Base-by-base conservation (phyloP, 2,329 filamentous ascomycete species). In the Penicillium sp. region DNA sequence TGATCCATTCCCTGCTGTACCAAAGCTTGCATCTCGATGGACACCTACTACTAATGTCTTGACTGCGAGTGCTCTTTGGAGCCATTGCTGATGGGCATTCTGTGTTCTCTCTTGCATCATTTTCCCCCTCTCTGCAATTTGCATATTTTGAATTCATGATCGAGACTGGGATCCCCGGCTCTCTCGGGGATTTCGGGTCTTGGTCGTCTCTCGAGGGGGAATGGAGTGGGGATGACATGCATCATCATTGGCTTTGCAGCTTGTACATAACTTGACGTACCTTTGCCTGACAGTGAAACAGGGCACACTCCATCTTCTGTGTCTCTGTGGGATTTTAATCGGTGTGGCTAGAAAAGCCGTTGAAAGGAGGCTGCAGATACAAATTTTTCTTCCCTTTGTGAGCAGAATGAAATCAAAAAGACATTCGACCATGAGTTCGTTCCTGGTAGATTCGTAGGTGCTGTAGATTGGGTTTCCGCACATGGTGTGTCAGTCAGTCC, bases 211-310 rank as follows among this genome's bases (percentile, higher is more conserved):
- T 43, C 52, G 56, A 53, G 59, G 38, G 48, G 59, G 53, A 33
- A 57, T 57, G 52, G 52, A 35, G 2, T 45, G 55, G 49, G 60
- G 48, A 61, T 55, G 25, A 46, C 59, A 67, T 60, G 55, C 58
- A 60, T 67, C 65, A 57, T 40, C 52, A 62, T 26, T 59, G 67
- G 58, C 65, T 58, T 59, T 69, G 69, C 72, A 70, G 64, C 70
- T 75, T 75, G 73, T 75, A 75, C 73, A 75, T 75, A 74, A 40
- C 64, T 64, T 60, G 60, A 56, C 45, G 54, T 54, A 57, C 48
- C 30, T 33, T 57, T 54, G 57, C 62, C 64, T 62, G 62, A 56
- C 48, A 56, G 64, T 65, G 65, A 62, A 63, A 61, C 61, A 62
- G 56, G 63, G 54, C 58, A 58, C 62, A 25, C 52, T 40, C 6